Evolutionary conservation across 495 filamentous ascomycete species (phyloP), one percentile per base, ranked within the genome.

Genomic region (Viridothelium virens): DNA sequence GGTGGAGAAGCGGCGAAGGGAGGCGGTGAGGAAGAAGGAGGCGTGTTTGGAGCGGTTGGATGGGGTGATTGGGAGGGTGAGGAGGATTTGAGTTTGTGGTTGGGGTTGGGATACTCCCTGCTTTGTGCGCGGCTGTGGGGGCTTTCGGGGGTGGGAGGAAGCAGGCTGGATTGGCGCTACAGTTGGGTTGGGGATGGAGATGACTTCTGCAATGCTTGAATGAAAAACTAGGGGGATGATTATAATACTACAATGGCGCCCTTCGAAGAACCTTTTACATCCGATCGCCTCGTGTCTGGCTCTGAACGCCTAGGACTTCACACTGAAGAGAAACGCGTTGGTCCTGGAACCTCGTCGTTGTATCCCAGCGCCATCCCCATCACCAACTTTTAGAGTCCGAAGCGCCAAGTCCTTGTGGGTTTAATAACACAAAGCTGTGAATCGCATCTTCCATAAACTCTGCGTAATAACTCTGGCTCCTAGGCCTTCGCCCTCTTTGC

Each of bases 11-110:
- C 86, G 92, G 78, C 78, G 91, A 66, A 80, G 81, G 70, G 77
- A 82, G 71, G 91, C 89, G 47, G 83, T 90, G 33, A 79, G 78
- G 73, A 91, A 94, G 77, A 84, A 86, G 78, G 87, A 87, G 74
- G 78, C 77, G 71, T 79, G 91, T 69, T 74, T 91, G 64, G 82
- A 78, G 38, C 81, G 80, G 73, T 73, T 96, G 67, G 92, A 96
- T 70, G 77, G 75, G 63, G 82, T 92, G 56, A 83, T 91, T 72
- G 73, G 78, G 62, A 79, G 77, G 41, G 79, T 90, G 25, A 62
- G 62, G 46, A 61, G 66, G 63, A 56, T 70, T 0, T 53, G 48
- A 53, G 48, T 25, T 25, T 25, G 0, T 0, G 25, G 25, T 25
- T 1, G 25, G 25, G 25, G 25, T 25, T 25, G 25, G 25, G 25